A percentile compares a stretch with the other conserved stretches of the same genome.
phyloP scores from a whole-genome alignment of 2,329 filamentous ascomycete genomes.

The Chaetomium sp. region DNA sequence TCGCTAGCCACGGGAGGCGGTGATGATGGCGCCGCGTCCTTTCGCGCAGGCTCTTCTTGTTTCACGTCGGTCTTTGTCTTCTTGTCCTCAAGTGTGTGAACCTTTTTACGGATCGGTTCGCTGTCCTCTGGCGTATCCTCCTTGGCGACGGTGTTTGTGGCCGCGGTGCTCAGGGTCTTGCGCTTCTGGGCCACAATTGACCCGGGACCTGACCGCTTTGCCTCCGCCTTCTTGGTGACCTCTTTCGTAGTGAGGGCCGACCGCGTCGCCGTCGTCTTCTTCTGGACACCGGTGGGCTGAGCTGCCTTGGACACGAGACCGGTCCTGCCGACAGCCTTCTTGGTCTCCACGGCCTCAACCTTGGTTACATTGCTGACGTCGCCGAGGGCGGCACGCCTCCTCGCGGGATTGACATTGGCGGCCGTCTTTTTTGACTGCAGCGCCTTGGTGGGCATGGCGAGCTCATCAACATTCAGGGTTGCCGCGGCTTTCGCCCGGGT shows the following conservation, averaged over 20 bases:
- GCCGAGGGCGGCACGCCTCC: slow-evolving; percentile 82
- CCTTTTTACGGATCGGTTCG: slow-evolving; percentile 70
- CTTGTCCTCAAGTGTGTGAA: slow-evolving; percentile 57
- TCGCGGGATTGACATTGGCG: slow-evolving; percentile 40
- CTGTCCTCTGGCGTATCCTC: slow-evolving; percentile 65
- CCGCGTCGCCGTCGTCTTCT: slow-evolving; percentile 65
- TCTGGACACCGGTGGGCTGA: slow-evolving; percentile 81
- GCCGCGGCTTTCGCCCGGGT: slow-evolving; percentile 92
- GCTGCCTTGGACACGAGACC: slow-evolving; percentile 78
- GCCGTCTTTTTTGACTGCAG: slow-evolving; percentile 72
- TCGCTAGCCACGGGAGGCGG: slow-evolving; percentile 32
- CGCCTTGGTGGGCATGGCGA: slow-evolving; percentile 58
- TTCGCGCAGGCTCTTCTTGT: slow-evolving; percentile 40
- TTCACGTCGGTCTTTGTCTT: slow-evolving; percentile 35
- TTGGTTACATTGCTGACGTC: slow-evolving; percentile 97
- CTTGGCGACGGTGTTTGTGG: slow-evolving; percentile 59
- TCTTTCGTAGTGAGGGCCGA: slow-evolving; percentile 54
- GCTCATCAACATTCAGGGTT: slow-evolving; percentile 66
- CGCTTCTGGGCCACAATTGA: slow-evolving; percentile 70
- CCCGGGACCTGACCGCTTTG: slow-evolving; percentile 74
- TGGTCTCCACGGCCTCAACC: slow-evolving; percentile 68
- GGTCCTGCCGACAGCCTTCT: slow-evolving; percentile 70
- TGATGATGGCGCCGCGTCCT: slow-evolving; percentile 36
- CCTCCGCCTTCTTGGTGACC: slow-evolving; percentile 63
- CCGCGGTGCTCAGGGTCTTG: slow-evolving; percentile 49